Evolutionary conservation across 495 filamentous ascomycete species (phyloP), one percentile per base, ranked within the genome.

Genomic region (Hyaloscypha finlandica): DNA sequence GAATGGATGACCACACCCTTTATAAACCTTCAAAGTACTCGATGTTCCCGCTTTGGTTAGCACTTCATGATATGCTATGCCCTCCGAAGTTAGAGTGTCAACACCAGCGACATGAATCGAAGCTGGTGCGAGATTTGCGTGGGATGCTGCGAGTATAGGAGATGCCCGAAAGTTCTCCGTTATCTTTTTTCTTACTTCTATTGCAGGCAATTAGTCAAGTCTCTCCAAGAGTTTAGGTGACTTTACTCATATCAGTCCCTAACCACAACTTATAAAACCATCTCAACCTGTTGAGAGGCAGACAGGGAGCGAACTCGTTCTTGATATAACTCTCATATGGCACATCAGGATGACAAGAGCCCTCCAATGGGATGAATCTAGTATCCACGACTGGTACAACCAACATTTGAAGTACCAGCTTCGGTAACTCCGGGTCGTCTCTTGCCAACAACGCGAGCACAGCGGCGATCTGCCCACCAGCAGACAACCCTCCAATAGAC

Each of bases 341-440:
- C 19, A 70, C 72, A 42, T 61, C 58, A n/a, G 69, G 73, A 62
- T 74, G 68, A 67, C 71, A 72, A 29, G 77, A 75, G 6, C 75
- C 77, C 65, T 79, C 73, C 37, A 64, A 64, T 35, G 77, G 77
- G 29, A 79, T 67, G 45, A 71, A 77, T 52, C 77, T 72, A 35
- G 71, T 80, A 64, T 86, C 83, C 35, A 84, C 66, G 73, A 81
- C 80, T 4, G 83, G 83, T 52, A 84, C 84, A 33, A 83, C 76
- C 33, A 85, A 74, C 6, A 84, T 74, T 70, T 85, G 83, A 61
- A 80, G 77, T 20, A 72, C 77, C 8, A 85, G 70, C 8, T 71
- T 72, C 16, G 81, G 83, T 6, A 75, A 39, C 3, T 70, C 65
- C 6, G 67, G 70, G 3, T 76, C 73, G 57, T 84, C 81, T 20